Base-by-base conservation (phyloP, 768 basidiomycete species). In the Termitomyces sp. region DNA sequence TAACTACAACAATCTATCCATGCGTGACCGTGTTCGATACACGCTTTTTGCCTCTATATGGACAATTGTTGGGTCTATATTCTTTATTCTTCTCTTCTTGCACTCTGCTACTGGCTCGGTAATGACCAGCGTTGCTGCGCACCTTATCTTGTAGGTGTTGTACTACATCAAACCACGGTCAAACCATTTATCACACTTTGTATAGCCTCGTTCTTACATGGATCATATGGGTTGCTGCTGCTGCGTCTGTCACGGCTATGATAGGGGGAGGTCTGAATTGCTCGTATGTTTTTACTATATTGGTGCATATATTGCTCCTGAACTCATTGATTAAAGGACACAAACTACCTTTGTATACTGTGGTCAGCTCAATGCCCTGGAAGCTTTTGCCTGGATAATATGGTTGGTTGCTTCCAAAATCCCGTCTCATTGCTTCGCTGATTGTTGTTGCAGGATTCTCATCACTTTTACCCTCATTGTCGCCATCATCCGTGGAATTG, bases 161-260 rank as follows among this genome's bases (percentile, higher is more conserved):
- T 28, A n/a, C 2, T 26, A 30, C 28, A 28, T 18, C 2, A 33
- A 40, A 56, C 51, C 50, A 57, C 47, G 32, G 49, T 61, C 50
- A 51, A 41, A 38, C 50, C 50, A 50, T 36, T 50, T 40, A 57
- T 57, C 41, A 9, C 20, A 12, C 5, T n/a, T 7, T n/a, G 52
- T 2, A n/a, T 61, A 91, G 89, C 72, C 70, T 91, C 51, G 58
- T 77, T 51, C 14, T 92, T 20, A 89, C 89, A 1, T 92, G 89
- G 88, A 77, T 92, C 40, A 77, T 91, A 60, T 93, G 91, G 91
- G 77, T 83, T 3, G 84, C 89, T 0, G 89, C 80, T 2, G 88
- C 89, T 1, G 86, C 88, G 1, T 79, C 87, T 2, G 79, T 92
- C 49, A 91, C 91, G 1, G 72, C 81, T 20, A 71, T 79, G 28